Percentiles rank a stretch among this genome's conserved stretches.
Evolutionary conservation across 441 rosid genomes (phyloP).

Genomic region (Melastoma candidum): DNA sequence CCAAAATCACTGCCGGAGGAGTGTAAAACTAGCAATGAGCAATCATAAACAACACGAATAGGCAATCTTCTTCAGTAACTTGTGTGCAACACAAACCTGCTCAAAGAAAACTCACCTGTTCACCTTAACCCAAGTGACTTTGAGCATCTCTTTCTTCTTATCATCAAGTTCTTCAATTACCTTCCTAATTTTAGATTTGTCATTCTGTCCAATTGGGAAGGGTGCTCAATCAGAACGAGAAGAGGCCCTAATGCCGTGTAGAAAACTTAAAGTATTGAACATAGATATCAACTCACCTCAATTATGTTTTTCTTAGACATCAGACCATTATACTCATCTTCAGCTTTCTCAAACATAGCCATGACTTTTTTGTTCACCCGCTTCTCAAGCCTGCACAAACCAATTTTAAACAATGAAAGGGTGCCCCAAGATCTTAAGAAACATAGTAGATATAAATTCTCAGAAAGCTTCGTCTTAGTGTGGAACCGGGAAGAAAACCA

Average conservation of each 20-base stretch:
- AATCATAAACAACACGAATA: neutral
- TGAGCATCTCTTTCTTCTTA: slow-evolving; percentile 96
- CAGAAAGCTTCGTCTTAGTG: neutral
- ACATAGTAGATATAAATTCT: neutral
- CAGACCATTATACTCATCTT: slow-evolving; percentile 91
- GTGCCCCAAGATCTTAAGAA: neutral
- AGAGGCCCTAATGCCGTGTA: neutral
- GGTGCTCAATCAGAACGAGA: slow-evolving; percentile 3
- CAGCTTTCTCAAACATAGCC: slow-evolving; percentile 99
- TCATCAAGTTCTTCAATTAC: slow-evolving; percentile 98
- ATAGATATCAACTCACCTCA: slow-evolving; percentile 46
- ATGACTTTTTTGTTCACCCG: slow-evolving; percentile 98
- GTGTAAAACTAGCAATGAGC: neutral
- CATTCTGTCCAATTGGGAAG: slow-evolving; percentile 40
- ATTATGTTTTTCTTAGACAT: slow-evolving; percentile 91
- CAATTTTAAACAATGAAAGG: neutral
- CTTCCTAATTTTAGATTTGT: slow-evolving; percentile 89
- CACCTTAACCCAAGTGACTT: slow-evolving; percentile 99
- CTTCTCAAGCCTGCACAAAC: slow-evolving; percentile 71
- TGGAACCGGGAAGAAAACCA: neutral
- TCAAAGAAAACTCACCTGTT: slow-evolving; percentile 43
- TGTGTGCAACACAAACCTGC: neutral
- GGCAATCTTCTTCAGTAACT: neutral
- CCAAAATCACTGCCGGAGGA: slow-evolving; percentile 73
- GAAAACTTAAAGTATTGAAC: slow-evolving; percentile 8